A percentile compares a stretch with the other conserved stretches of the same genome.
These are phyloP conservation scores for Seiridium unicorne DNA, from an alignment of 2,329 filamentous ascomycete species.

Conservation along the genomic window DNA sequence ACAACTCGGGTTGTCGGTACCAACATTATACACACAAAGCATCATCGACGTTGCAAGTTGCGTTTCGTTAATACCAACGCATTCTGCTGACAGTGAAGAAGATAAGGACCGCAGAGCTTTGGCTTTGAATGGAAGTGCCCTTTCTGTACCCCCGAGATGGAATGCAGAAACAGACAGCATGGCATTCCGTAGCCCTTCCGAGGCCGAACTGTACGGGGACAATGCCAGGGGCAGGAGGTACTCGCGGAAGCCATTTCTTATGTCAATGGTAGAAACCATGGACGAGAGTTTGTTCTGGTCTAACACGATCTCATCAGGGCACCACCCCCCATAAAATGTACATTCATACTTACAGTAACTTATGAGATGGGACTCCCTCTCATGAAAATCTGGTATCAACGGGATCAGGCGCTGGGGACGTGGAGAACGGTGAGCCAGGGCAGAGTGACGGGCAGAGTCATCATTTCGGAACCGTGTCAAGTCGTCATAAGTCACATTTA, in stretches of 20 bases:
- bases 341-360: conserved; percentile 24
- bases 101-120: conserved; percentile 38
- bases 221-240: conserved; percentile 45
- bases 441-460: conserved; percentile 21
- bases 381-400: conserved; percentile 24
- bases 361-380: conserved; percentile 27
- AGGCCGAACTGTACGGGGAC: conserved; percentile 28
- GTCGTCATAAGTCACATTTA: conserved; percentile 38
- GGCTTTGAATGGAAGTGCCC: conserved; percentile 40
- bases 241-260: conserved; percentile 44
- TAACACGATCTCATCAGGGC: conserved; percentile 18
- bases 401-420: conserved; percentile 25
- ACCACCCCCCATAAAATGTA: not conserved
- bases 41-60: conserved; percentile 49
- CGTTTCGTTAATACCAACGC: conserved; percentile 28
- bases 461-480: conserved; percentile 29
- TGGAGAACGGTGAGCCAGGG: conserved; percentile 20
- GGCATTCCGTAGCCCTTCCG: conserved; percentile 38
- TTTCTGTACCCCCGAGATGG: conserved; percentile 35
- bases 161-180: conserved; percentile 44
- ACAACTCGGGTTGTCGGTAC: conserved; percentile 9
- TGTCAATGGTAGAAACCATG: conserved; percentile 46
- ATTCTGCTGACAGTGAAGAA: conserved; percentile 31
- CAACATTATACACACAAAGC: conserved; percentile 48
- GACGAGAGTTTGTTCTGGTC: conserved; percentile 36